A percentile compares a stretch with the other conserved stretches of the same genome.
phyloP scores from a whole-genome alignment of 768 basidiomycete species.

The Collybia sordida region DNA sequence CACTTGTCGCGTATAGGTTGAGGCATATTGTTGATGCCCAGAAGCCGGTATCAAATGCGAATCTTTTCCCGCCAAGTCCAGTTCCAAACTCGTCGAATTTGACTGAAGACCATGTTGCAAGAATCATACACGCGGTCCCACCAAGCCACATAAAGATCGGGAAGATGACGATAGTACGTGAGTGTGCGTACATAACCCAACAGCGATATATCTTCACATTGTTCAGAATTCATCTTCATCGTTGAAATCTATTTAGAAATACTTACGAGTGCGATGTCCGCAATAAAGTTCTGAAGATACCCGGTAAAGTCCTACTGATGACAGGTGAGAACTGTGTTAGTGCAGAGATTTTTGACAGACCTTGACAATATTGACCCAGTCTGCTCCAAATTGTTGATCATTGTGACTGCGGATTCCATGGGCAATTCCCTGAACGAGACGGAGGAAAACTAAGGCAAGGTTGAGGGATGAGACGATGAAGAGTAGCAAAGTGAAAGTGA shows the following conservation, averaged over 20 bases:
- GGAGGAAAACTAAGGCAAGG: neutral
- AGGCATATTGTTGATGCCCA: conserved; percentile 7
- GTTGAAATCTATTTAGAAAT: neutral
- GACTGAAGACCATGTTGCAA: conserved; percentile 4
- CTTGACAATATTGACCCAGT: neutral
- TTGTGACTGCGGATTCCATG: neutral
- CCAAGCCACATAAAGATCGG: conserved; percentile 8
- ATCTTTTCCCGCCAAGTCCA: neutral
- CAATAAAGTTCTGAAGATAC: neutral
- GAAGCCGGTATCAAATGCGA: conserved; percentile 7
- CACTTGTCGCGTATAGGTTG: conserved; percentile 9
- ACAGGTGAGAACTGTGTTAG: neutral
- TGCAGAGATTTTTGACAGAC: neutral
- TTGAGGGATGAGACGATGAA: neutral
- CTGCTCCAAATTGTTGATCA: neutral
- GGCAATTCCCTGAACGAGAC: neutral
- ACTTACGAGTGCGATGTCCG: neutral
- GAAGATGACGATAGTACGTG: neutral
- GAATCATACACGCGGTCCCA: conserved; percentile 1
- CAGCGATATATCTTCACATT: conserved; percentile 6
- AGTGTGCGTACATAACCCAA: conserved; percentile 2
- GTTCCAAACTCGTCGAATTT: conserved; percentile 1
- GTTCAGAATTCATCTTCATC: no score
- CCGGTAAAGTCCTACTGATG: neutral
- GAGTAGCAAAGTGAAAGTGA: neutral